Percentiles rank a stretch among this genome's conserved stretches.
Conservation (phyloP, 371 early-diverging fungal species). For the Mortierella sp. region DNA sequence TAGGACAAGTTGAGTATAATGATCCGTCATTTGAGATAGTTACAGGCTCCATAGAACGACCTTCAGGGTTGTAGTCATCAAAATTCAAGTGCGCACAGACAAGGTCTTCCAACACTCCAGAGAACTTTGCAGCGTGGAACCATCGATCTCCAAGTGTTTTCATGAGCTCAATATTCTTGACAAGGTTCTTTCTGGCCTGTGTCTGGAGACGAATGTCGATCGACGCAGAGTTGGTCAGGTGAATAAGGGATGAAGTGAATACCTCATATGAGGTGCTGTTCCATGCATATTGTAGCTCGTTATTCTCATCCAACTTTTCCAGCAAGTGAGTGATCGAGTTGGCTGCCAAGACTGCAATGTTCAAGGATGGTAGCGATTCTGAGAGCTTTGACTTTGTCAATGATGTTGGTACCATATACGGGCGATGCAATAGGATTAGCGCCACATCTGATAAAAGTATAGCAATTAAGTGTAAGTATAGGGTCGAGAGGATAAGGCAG, state of each 20-base stretch:
- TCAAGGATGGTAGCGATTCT: constrained; percentile 52
- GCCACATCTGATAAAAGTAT: constrained; percentile 50
- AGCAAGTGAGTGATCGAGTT: constrained; percentile 46
- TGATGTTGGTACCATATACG: constrained; percentile 63
- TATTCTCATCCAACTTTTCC: constrained; percentile 12
- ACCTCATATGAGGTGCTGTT: constrained; percentile 36
- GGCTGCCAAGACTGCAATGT: constrained; percentile 52
- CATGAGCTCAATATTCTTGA: constrained; percentile 33
- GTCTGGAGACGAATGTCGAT: constrained; percentile 44
- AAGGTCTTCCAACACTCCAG: constrained; percentile 39
- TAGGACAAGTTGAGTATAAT: constrained; percentile 10
- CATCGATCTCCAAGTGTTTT: constrained; percentile 36
- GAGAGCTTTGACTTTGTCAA: constrained; percentile 47
- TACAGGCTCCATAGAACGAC: constrained; percentile 25
- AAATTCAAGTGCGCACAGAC: constrained; percentile 47
- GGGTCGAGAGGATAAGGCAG: background rate
- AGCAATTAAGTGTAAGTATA: background rate
- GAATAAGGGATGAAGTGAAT: constrained; percentile 41
- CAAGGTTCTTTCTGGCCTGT: constrained; percentile 47
- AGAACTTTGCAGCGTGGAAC: constrained; percentile 50
- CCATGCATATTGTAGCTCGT: constrained; percentile 27
- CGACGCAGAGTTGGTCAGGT: constrained; percentile 55
- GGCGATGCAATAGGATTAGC: constrained; percentile 68
- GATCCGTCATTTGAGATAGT: constrained; percentile 3
- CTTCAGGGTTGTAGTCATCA: constrained; percentile 42